These are phyloP conservation scores for Serendipita vermifera DNA, from an alignment of 768 basidiomycete species.

Conservation along the genomic window DNA sequence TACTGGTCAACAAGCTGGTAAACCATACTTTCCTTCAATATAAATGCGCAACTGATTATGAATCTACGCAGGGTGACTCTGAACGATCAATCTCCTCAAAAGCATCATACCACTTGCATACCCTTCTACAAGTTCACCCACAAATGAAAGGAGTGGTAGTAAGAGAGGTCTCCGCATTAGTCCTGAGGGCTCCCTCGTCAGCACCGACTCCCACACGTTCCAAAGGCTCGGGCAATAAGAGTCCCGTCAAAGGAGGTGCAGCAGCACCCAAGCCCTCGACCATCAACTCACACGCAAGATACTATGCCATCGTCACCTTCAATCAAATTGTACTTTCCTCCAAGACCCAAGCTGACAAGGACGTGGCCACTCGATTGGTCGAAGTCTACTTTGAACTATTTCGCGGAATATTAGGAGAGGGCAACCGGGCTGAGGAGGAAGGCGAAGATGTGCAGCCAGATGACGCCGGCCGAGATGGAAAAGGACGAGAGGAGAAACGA, in stretches of 20 bases:
- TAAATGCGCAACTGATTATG: neutral
- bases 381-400: conserved; percentile 94
- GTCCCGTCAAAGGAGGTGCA: conserved; percentile 14
- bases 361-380: conserved; percentile 64
- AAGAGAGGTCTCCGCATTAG: conserved; percentile 68
- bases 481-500: conserved; percentile 26
- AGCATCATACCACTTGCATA: conserved; percentile 79
- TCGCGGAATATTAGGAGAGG: conserved; percentile 67
- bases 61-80: conserved; percentile 59
- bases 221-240: conserved; percentile 31
- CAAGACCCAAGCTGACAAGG: conserved; percentile 43
- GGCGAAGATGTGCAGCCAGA: conserved; percentile 27
- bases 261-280: conserved; percentile 27
- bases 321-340: conserved; percentile 75
- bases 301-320: conserved; percentile 87
- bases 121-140: conserved; percentile 80
- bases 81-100: conserved; percentile 80
- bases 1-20: conserved; percentile 90
- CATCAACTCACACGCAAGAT: conserved; percentile 62
- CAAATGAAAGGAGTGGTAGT: conserved; percentile 85
- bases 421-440: conserved; percentile 24
- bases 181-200: conserved; percentile 43
- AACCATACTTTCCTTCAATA: conserved; percentile 19
- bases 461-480: conserved; percentile 24
- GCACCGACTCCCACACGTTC: conserved; percentile 27